Percentiles rank a stretch among this genome's conserved stretches.
These are phyloP conservation scores for Hymenoscyphus scutula DNA, from an alignment of 2,329 filamentous ascomycete genomes.

Conservation along the genomic window DNA sequence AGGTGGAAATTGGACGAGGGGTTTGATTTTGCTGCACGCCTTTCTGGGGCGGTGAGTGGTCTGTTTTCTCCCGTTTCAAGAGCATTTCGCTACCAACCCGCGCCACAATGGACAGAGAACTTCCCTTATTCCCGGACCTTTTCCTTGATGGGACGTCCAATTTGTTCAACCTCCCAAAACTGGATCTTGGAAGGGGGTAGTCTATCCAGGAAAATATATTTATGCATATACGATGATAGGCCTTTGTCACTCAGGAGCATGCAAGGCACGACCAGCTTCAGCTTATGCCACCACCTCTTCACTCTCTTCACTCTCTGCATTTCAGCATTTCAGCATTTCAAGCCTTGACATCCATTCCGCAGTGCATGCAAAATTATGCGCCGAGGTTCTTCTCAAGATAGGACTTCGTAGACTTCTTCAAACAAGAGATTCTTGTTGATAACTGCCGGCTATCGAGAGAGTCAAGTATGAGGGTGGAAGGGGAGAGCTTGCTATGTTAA, in stretches of 20 bases:
- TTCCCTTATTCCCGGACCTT: not conserved
- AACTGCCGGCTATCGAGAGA: not conserved
- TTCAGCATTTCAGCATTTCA: not conserved
- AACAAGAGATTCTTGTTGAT: too few relatives aligned
- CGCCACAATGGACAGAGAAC: not conserved
- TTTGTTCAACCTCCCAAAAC: not conserved
- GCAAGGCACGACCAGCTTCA: constrained; percentile 1
- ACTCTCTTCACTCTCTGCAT: not conserved
- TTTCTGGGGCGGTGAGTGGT: not conserved
- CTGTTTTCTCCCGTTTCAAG: not conserved
- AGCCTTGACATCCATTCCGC: not conserved
- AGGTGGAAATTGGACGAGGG: not conserved
- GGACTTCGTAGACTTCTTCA: not conserved
- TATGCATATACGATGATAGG: not conserved
- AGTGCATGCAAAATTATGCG: not conserved
- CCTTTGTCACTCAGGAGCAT: not conserved
- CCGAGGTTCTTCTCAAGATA: not conserved
- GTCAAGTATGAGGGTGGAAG: not conserved
- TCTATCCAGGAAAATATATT: not conserved
- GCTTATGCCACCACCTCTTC: not conserved
- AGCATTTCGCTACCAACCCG: not conserved
- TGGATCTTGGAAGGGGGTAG: not conserved
- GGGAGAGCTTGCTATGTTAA: not conserved
- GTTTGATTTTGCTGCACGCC: not conserved
- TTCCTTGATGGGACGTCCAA: not conserved